Conservation (phyloP, 2,329 filamentous ascomycete species). For the Colletotrichum navitas region DNA sequence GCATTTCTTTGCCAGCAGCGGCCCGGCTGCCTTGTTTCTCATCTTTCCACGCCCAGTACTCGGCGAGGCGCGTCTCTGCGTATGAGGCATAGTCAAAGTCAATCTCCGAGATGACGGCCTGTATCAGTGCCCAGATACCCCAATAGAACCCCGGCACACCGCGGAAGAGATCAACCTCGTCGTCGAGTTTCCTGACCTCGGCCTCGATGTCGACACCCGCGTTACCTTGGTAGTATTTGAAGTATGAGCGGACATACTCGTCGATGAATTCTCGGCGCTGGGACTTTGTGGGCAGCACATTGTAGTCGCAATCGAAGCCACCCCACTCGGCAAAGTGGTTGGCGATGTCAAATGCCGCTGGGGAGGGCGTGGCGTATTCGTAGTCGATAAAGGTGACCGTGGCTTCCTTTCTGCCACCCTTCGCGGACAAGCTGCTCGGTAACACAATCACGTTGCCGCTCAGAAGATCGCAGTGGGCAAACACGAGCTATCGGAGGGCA, state of each 20-base stretch:
- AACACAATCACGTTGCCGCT: constrained; percentile 95
- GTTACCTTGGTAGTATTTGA: constrained; percentile 61
- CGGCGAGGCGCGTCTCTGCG: constrained; percentile 85
- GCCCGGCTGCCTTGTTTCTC: constrained; percentile 75
- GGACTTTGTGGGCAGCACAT: constrained; percentile 80
- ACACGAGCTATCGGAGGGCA: constrained; percentile 73
- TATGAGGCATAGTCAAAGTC: constrained; percentile 97
- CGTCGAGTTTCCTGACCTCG: constrained; percentile 77
- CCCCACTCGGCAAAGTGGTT: constrained; percentile 99
- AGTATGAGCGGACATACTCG: constrained; percentile 86
- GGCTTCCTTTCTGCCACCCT: constrained; percentile 55
- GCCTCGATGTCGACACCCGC: constrained; percentile 64
- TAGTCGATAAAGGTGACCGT: constrained; percentile 94
- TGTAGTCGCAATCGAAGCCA: constrained; percentile 94
- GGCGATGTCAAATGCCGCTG: constrained; percentile 94
- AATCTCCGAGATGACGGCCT: constrained; percentile 93
- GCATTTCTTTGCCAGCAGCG: constrained; percentile 67
- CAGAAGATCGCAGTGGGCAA: constrained; percentile 96
- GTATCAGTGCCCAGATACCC: constrained; percentile 97
- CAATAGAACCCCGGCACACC: constrained; percentile 91
- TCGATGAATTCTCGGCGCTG: constrained; percentile 84
- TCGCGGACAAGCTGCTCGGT: constrained; percentile 56
- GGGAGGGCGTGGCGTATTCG: constrained; percentile 95
- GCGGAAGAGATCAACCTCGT: constrained; percentile 88
- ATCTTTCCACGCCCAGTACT: constrained; percentile 93